Conservation (phyloP, 1,284 basidiomycete species). For the Irpex rosettiformis region DNA sequence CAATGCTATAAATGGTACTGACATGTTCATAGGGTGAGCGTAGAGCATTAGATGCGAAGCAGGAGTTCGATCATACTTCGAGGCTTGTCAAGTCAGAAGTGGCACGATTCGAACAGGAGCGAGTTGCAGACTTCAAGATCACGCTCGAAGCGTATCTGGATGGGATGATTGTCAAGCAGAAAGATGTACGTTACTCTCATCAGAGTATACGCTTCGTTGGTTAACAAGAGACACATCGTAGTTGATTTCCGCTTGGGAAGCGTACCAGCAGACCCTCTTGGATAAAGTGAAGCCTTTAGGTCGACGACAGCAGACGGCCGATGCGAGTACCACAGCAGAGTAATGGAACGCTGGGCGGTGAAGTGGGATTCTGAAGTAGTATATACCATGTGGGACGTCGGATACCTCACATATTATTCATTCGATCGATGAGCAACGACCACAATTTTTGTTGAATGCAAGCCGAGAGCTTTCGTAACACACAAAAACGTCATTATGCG, state of each 20-base stretch:
- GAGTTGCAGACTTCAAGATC: conserved; percentile 85
- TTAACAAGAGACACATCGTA: conserved; percentile 23
- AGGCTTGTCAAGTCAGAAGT: conserved; percentile 89
- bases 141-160: conserved; percentile 76
- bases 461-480: background rate
- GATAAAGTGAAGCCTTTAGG: conserved; percentile 29
- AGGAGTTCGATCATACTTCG: conserved; percentile 87
- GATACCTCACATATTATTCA: background rate
- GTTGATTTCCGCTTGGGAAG: conserved; percentile 72
- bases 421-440: background rate
- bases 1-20: background rate
- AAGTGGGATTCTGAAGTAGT: background rate
- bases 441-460: background rate
- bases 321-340: background rate
- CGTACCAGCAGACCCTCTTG: conserved; percentile 65
- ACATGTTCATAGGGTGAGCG: conserved; percentile 61
- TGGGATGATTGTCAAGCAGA: conserved; percentile 80
- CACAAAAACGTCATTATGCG: background rate
- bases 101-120: conserved; percentile 90
- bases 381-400: background rate
- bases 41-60: conserved; percentile 73
- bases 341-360: background rate
- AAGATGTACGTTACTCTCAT: conserved; percentile 53
- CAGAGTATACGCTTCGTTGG: conserved; percentile 1
- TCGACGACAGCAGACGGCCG: background rate